Evolutionary conservation across 768 basidiomycete species (phyloP).

Genomic region (Trametes gibbosa): DNA sequence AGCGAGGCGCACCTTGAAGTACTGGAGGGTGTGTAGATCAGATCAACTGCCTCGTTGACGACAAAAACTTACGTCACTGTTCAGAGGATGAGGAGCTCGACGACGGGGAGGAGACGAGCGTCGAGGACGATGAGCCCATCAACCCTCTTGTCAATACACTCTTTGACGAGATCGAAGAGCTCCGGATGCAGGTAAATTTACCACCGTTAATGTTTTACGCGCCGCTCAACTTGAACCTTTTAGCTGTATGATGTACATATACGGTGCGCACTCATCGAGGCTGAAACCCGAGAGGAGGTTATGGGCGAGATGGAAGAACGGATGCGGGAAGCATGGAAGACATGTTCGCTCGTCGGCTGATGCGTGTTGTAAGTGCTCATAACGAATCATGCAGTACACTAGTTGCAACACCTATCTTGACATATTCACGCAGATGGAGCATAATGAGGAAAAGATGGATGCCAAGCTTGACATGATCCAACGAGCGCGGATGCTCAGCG

Average conservation of each 20-base stretch:
- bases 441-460: slow-evolving; percentile 84
- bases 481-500: slow-evolving; percentile 64
- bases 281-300: slow-evolving; percentile 87
- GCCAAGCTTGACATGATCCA: slow-evolving; percentile 95
- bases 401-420: neutral
- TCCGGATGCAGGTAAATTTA: slow-evolving; percentile 67
- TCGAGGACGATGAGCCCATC: slow-evolving; percentile 66
- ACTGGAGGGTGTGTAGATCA: slow-evolving; percentile 63
- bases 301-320: slow-evolving; percentile 89
- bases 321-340: slow-evolving; percentile 81
- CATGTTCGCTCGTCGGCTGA: slow-evolving; percentile 70
- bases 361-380: slow-evolving; percentile 63
- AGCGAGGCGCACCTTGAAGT: slow-evolving; percentile 77
- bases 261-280: slow-evolving; percentile 81
- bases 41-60: no score
- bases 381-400: neutral
- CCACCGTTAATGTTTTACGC: neutral
- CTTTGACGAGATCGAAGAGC: slow-evolving; percentile 85
- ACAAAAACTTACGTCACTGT: neutral
- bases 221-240: neutral
- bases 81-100: slow-evolving; percentile 45
- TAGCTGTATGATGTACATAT: slow-evolving; percentile 90
- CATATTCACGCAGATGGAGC: slow-evolving; percentile 54
- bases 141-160: slow-evolving; percentile 88
- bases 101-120: slow-evolving; percentile 49